phyloP scores from a whole-genome alignment of 441 rosid genomes.

The Kokia cookei region DNA sequence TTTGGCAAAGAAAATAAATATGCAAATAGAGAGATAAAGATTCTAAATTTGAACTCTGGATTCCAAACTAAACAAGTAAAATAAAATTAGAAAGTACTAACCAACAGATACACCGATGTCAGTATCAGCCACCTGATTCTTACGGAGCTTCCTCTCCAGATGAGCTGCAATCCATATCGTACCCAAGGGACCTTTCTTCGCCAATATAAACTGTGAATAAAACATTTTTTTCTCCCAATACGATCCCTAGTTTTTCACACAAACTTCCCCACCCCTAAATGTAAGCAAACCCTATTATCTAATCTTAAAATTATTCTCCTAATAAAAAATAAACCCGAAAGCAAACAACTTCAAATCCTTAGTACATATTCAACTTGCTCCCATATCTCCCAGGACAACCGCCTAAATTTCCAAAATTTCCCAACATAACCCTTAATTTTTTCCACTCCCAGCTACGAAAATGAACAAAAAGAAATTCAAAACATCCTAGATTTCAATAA shows the following conservation, averaged over 20 bases:
- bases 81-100: conserved; percentile 26
- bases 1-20: neutral
- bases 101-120: conserved; percentile 99
- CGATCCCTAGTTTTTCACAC: conserved; percentile 27
- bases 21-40: too few species aligned
- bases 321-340: conserved; percentile 8
- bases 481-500: neutral
- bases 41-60: neutral
- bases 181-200: conserved; percentile 99
- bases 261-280: conserved; percentile 12
- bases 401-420: neutral
- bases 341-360: neutral
- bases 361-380: conserved; percentile 1
- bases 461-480: neutral
- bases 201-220: conserved; percentile 98
- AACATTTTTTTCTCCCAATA: conserved; percentile 55
- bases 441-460: neutral
- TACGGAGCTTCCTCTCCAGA: conserved; percentile 98
- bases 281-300: neutral
- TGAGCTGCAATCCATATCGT: conserved; percentile 99
- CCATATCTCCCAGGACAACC: neutral
- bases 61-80: neutral
- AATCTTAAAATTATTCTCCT: neutral
- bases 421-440: conserved; percentile 8
- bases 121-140: conserved; percentile 99